A percentile compares a stretch with the other conserved stretches of the same genome.
Conservation (phyloP, 352 stramenopile species). For the Pythium aphanidermatum region DNA sequence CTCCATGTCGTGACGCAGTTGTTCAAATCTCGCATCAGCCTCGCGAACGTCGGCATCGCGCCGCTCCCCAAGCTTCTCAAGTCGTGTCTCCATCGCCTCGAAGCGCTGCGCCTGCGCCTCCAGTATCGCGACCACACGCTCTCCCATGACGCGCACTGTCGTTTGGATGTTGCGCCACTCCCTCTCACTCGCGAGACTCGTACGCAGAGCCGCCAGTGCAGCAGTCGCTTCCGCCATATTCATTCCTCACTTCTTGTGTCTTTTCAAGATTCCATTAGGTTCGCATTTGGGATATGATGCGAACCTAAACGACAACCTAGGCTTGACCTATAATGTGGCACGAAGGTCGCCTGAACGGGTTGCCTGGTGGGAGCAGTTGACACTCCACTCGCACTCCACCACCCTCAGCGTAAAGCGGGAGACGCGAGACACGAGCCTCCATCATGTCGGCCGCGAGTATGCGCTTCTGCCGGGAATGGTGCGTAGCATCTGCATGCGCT, state of each 20-base stretch:
- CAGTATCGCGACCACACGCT: conserved; percentile 29
- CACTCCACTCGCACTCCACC: conserved; percentile 5
- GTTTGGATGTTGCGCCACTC: conserved; percentile 63
- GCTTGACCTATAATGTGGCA: conserved; percentile 9
- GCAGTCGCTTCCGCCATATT: not conserved
- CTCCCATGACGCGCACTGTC: conserved; percentile 33
- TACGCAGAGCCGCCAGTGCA: conserved; percentile 8
- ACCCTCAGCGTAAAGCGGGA: not conserved
- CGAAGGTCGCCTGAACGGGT: conserved; percentile 13
- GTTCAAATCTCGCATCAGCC: too few relatives aligned
- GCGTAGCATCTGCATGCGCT: conserved; percentile 11
- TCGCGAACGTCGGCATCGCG: not conserved
- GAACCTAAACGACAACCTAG: too few relatives aligned
- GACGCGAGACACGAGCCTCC: conserved; percentile 6
- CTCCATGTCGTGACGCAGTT: too few relatives aligned
- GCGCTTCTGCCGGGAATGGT: conserved; percentile 88
- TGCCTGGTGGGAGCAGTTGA: conserved; percentile 5
- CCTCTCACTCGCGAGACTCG: conserved; percentile 33
- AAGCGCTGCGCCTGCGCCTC: conserved; percentile 27
- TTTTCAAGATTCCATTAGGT: conserved; percentile 14
- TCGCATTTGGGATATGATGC: too few relatives aligned
- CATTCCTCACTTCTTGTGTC: not conserved
- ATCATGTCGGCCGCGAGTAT: conserved; percentile 76
- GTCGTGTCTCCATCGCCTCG: conserved; percentile 4
- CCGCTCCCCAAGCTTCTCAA: conserved; percentile 12